A percentile compares a stretch with the other conserved stretches of the same genome.
phyloP scores from a whole-genome alignment of 2,329 filamentous ascomycete genomes.

The Arthroderma uncinatum region DNA sequence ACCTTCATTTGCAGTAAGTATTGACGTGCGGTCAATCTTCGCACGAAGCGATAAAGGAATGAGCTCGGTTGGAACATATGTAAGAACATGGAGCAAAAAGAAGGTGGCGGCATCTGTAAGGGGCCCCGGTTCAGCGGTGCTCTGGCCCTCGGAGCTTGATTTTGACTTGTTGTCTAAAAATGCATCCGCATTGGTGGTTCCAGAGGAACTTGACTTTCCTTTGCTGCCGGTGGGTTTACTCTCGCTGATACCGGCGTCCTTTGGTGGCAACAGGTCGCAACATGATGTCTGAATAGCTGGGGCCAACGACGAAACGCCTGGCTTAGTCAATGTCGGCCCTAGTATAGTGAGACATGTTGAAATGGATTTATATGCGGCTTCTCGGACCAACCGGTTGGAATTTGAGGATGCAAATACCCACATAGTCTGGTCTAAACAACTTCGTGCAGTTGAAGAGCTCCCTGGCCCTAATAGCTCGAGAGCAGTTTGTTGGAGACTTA shows the following conservation, averaged over 20 bases:
- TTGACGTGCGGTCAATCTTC: constrained; percentile 69
- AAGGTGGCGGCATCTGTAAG: constrained; percentile 47
- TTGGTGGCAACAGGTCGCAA: constrained; percentile 53
- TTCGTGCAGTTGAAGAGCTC: constrained; percentile 49
- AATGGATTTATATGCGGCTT: constrained; percentile 50
- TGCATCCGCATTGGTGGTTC: constrained; percentile 56
- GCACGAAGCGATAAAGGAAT: constrained; percentile 61
- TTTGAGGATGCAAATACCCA: constrained; percentile 55
- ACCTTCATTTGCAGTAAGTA: constrained; percentile 56
- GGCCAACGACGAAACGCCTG: constrained; percentile 52
- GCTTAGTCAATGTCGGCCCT: constrained; percentile 56
- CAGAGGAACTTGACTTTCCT: constrained; percentile 25
- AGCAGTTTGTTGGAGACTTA: constrained; percentile 51
- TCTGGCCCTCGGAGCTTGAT: constrained; percentile 8
- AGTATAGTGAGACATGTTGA: constrained; percentile 47
- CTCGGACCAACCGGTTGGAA: constrained; percentile 44
- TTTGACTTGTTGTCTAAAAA: constrained; percentile 47
- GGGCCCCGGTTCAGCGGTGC: constrained; percentile 11
- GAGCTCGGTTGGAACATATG: constrained; percentile 52
- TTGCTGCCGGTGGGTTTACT: constrained; percentile 27
- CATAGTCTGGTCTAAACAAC: constrained; percentile 57
- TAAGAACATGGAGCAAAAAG: constrained; percentile 54
- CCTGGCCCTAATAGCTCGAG: constrained; percentile 48
- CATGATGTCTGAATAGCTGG: constrained; percentile 58
- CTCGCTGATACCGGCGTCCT: constrained; percentile 27